Evolutionary conservation across 305 asterid genomes (phyloP), one percentile per base, ranked within the genome.

Genomic region (Fraxinus platypoda): DNA sequence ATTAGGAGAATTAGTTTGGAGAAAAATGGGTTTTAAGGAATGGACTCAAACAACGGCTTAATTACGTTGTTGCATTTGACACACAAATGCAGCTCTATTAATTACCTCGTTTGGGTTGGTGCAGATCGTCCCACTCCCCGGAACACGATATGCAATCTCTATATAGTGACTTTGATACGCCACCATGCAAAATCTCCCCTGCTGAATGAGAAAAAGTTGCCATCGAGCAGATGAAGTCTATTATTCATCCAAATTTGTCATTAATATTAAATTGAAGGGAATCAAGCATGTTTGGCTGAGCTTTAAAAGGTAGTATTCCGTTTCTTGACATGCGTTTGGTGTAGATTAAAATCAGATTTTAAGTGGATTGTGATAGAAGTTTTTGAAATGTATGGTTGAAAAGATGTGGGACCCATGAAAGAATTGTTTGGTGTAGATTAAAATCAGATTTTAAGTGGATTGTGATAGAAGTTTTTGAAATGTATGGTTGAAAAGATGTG

Each of bases 91-190:
- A 5, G 8, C 25, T 54, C 8, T 5, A 54, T 21, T 25, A 31
- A 38, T 62, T 85, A 92, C 97, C 90, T 85, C 83, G 87, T 85
- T 83, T 87, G 35, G 88, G 80, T 35, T 49, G 83, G 74, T 68
- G 86, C 77, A 73, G 37, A 28, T 85, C 87, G 35, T 81, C 82
- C 21, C 59, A 3, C 59, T 15, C 59, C 78, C 81, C 79, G 35
- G 89, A 87, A 49, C 71, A 74, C 43, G 82, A 31, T 78, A n/a
- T 81, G 84, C 77, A 85, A 38, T 71, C 81, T 78, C 74, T 83
- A 76, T 85, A 80, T 35, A 66, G 17, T 78, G 83, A 73, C 75
- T 86, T 81, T 49, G 88, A 28, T 59, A 81, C 81, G 76, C 83
- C 82, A 28, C 7, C 73, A 57, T 37, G 77, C 70, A 52, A 76